Conservation (phyloP, 345 rosid genomes). For the Arabidopsis suecica region DNA sequence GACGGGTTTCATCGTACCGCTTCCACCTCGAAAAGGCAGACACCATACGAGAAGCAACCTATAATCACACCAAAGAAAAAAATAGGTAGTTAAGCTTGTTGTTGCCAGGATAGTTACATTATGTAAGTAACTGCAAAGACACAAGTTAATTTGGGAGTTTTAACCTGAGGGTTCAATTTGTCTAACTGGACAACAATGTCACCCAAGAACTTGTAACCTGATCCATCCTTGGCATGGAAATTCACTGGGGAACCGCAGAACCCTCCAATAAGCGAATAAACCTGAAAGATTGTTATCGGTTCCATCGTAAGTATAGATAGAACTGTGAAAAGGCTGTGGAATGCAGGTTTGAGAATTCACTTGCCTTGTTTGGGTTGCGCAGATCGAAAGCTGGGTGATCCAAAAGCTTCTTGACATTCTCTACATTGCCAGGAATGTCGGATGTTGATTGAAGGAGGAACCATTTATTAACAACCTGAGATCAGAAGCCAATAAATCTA, state of each 20-base stretch:
- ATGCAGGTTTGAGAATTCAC: slow-evolving; percentile 15
- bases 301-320: slow-evolving; percentile 9
- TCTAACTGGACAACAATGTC: slow-evolving; percentile 86
- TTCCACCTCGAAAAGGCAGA: slow-evolving; percentile 98
- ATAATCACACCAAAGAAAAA: slow-evolving; percentile 18
- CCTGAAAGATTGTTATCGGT: slow-evolving; percentile 49
- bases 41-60: slow-evolving; percentile 97
- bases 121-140: slow-evolving; percentile 3
- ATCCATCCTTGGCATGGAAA: slow-evolving; percentile 95
- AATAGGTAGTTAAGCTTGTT: background rate
- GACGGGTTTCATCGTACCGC: slow-evolving; percentile 86
- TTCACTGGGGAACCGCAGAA: slow-evolving; percentile 87
- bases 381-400: slow-evolving; percentile 90
- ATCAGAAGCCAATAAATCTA: slow-evolving; percentile 13
- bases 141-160: background rate
- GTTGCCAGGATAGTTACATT: background rate
- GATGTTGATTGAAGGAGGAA: slow-evolving; percentile 91
- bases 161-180: slow-evolving; percentile 92
- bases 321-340: background rate
- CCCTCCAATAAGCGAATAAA: slow-evolving; percentile 85
- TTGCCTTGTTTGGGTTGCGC: slow-evolving; percentile 91
- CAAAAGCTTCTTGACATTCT: slow-evolving; percentile 73
- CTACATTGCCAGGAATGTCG: slow-evolving; percentile 82
- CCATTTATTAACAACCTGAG: slow-evolving; percentile 97
- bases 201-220: slow-evolving; percentile 95